A percentile compares a stretch with the other conserved stretches of the same genome.
These are phyloP conservation scores for Botryotinia narcissicola DNA, from an alignment of 2,329 filamentous ascomycete species.

Conservation along the genomic window DNA sequence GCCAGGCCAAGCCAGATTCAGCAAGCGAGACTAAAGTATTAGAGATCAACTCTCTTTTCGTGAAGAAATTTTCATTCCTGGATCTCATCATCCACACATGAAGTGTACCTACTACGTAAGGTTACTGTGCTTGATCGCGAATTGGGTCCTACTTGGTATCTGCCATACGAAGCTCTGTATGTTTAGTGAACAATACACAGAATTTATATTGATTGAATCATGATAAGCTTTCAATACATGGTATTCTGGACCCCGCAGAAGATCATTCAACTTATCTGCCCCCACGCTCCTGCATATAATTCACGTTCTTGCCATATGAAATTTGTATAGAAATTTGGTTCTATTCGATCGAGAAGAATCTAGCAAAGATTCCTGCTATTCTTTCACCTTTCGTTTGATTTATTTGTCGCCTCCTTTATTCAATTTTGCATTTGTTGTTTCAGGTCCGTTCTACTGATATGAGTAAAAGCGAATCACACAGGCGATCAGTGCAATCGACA, in stretches of 20 bases:
- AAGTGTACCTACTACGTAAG: background rate
- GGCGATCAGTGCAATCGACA: background rate
- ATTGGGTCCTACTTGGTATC: background rate
- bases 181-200: slow-evolving; percentile 3
- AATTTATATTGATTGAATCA: background rate
- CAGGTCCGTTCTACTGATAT: background rate
- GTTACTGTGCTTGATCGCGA: background rate
- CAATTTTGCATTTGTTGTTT: background rate
- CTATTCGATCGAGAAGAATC: background rate
- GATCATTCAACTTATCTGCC: background rate
- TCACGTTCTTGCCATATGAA: background rate
- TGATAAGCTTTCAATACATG: background rate
- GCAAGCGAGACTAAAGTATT: background rate
- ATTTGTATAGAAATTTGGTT: background rate
- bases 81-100: background rate
- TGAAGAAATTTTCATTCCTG: background rate
- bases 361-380: background rate
- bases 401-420: background rate
- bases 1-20: background rate
- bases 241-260: background rate
- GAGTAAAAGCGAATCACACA: background rate
- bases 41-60: background rate
- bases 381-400: background rate
- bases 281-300: background rate
- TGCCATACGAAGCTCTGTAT: background rate